Base-by-base conservation (phyloP, 2,329 filamentous ascomycete species). In the Stromatinia cepivora region DNA sequence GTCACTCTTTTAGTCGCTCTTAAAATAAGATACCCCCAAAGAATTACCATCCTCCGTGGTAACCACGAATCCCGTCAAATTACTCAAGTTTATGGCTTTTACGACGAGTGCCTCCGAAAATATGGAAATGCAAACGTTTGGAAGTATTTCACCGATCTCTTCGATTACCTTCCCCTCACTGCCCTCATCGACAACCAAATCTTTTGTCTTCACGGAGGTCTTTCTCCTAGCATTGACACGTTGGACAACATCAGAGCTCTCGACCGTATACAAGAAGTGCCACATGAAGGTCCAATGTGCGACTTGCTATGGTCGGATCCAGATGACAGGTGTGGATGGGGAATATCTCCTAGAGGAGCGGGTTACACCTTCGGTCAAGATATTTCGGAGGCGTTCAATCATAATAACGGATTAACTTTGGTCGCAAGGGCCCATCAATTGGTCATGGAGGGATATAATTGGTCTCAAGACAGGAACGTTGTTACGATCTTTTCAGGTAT, bases 371-470 rank as follows among this genome's bases (percentile, higher is more conserved):
- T 97, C 78, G 93, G 92, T 70, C 94, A 97, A 83, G 94, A 98
- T 80, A 98, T 98, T 77, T 97, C 93, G 48, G 94, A 99, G 83
- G 94, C 94, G 1, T 99, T 99, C 84, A 98, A 98, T 82, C 94
- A 98, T 80, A 98, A 98, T 86, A 99, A 99, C 78, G 94, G 94
- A 69, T 84, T 99, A 81, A 98, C 94, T 67, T 85, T 98, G 72
- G 96, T 99, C 79, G 95, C 95, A 71, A 88, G 95, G 81, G 95
- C 95, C 69, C 95, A 99, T 85, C 95, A 99, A 84, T 84, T 99
- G 80, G 95, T 99, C 71, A 99, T 98, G 94, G 95, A 99, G 81
- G 95, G 95, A 62, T 99, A 98, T 82, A 99, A 98, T 81, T 99
- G 95, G 95, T 97, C 94, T 74, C 95, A 98, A 81, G 95, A 98